Evolutionary conservation across 2,329 filamentous ascomycete genomes (phyloP).

Genomic region (Claviceps arundinis): DNA sequence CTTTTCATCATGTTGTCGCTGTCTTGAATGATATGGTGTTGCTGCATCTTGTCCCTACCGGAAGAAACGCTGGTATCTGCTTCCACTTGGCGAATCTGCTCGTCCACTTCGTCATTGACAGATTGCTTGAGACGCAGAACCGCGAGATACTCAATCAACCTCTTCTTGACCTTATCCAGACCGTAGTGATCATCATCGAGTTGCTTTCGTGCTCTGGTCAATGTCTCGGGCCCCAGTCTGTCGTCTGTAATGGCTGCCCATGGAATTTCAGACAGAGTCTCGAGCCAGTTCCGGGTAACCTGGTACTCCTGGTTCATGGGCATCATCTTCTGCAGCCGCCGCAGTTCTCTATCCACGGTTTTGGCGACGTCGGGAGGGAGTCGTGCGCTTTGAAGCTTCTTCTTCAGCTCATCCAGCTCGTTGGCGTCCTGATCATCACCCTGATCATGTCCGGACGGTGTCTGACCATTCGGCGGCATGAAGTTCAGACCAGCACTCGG

Average conservation of each 20-base stretch:
- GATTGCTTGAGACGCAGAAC: slow-evolving; percentile 92
- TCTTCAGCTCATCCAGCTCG: slow-evolving; percentile 83
- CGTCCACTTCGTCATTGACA: slow-evolving; percentile 70
- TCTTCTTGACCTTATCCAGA: slow-evolving; percentile 92
- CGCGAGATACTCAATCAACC: slow-evolving; percentile 85
- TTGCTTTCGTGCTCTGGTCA: slow-evolving; percentile 71
- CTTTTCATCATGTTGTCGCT: not conserved
- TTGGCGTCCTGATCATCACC: slow-evolving; percentile 70
- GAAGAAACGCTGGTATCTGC: slow-evolving; percentile 46
- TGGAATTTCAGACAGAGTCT: slow-evolving; percentile 86
- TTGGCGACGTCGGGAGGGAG: slow-evolving; percentile 76
- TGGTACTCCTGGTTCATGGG: slow-evolving; percentile 93
- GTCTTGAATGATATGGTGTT: not conserved
- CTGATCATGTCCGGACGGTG: slow-evolving; percentile 32
- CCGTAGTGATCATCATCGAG: slow-evolving; percentile 95
- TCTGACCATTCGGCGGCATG: slow-evolving; percentile 19
- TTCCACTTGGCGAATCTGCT: slow-evolving; percentile 57
- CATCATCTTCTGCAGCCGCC: slow-evolving; percentile 85
- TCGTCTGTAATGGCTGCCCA: slow-evolving; percentile 81
- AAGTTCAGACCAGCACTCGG: slow-evolving; percentile 28
- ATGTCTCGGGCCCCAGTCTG: slow-evolving; percentile 66
- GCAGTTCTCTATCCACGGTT: slow-evolving; percentile 80
- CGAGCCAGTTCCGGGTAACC: slow-evolving; percentile 83
- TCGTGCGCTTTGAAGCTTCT: slow-evolving; percentile 69
- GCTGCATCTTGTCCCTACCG: slow-evolving; percentile 15